Base-by-base conservation (phyloP, 2,329 filamentous ascomycete genomes). In the Berkeleyomyces rouxiae region DNA sequence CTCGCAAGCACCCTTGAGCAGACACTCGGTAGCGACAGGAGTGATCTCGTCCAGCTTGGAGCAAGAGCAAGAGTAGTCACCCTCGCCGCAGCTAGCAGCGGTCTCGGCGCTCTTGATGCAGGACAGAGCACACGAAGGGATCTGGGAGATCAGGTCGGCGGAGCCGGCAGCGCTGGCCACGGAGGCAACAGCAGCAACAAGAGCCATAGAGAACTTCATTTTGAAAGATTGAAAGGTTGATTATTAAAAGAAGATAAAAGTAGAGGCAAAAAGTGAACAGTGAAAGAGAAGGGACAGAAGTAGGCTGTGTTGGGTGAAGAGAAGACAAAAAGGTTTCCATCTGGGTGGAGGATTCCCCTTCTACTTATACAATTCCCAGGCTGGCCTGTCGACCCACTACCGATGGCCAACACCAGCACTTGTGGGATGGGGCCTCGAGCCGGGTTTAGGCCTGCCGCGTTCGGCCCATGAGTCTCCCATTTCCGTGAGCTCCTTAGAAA, bases 1-100 rank as follows among this genome's bases (percentile, higher is more conserved):
- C 46, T 64, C 66, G 66, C 74, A 76, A 31, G 70, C 68, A 9
- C 68, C 60, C 11, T 47, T 40, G 36, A 65, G 55, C 23, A 64
- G 59, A 57, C 64, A 65, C n/a, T 46, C 39, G 7, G 62, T 53
- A 11, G 60, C 64, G 36, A 36, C 36, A 33, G 64, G 53, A 23
- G 61, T 61, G 44, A 65, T 39, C n/a, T 42, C 23, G 4, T 37
- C 44, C 33, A 63, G 37, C 44, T 64, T 64, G 42, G 49, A 39
- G 59, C 64, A 65, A 51, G 60, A 61, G 62, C 64, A 65, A n/a
- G 39, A 5, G 62, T 59, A 65, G 57, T 65, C 62, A 13, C 62
- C 64, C 3, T 9, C 4, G 9, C 16, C 16, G 55, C 64, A 65
- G 23, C 64, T 62, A 10, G 53, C 59, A 33, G 43, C 37, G 33